Evolutionary conservation across 1,284 basidiomycete species (phyloP), one percentile per base, ranked within the genome.

Genomic region (Vanrija sp.): DNA sequence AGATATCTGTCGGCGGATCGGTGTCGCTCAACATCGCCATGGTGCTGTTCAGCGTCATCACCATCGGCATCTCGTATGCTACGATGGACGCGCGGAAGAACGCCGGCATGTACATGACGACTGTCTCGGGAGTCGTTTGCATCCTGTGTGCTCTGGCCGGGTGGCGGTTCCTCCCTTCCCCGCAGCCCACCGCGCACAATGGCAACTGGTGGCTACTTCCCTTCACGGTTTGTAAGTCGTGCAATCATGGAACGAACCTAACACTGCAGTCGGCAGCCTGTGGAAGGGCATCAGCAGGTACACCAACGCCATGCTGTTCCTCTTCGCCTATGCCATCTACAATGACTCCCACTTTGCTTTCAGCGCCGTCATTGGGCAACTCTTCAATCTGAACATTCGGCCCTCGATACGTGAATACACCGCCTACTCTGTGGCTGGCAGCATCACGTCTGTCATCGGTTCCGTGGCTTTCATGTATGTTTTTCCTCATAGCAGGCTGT

Each of bases 91-190:
- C 51, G 6, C 24, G 38, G 31, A 23, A 41, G 15, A 41, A 53
- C 18, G 51, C 51, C 5, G 51, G 51, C 1, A 15, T 53, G 46
- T 53, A 53, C 39, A 53, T 53, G 51, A 48, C 51, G 6, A 53
- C 51, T 0, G 51, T 23, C 1, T 45, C 51, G 2, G 51, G 51
- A 0, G 51, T 23, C 6, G 23, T 53, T 15, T 53, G 51, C 41
- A 53, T 53, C 25, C 12, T 53, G 15, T 36, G 24, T 12, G 46
- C 45, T 4, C 35, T 53, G 1, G 25, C 27, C 20, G 46, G 38
- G 0, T 53, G 45, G 51, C 36, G 41, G 7, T 53, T 53, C 41
- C 46, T 53, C 25, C 51, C 51, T 6, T 20, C 41, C 3, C 51
- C 51, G 8, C 19, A n/a, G 16, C 24, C 36, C 25, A 43, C 23